Conservation (phyloP, 495 filamentous ascomycete species). For the Xylaria telfairii region DNA sequence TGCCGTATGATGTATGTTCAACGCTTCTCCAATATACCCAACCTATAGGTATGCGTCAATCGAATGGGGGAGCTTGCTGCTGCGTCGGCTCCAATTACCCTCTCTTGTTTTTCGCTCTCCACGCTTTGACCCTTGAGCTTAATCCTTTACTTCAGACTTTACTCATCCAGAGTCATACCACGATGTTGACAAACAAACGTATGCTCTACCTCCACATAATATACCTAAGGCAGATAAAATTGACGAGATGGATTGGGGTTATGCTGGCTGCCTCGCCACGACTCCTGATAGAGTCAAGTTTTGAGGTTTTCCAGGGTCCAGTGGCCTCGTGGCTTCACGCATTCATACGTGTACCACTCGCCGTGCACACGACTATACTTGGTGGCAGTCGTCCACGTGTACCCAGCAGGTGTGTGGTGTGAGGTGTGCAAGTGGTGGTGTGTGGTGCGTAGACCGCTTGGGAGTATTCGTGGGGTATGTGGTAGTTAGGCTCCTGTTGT, state of each 20-base stretch:
- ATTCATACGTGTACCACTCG: constrained; percentile 45
- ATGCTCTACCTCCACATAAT: constrained; percentile 27
- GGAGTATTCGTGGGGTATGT: constrained; percentile 42
- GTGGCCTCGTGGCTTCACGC: constrained; percentile 24
- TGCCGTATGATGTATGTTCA: constrained; percentile 33
- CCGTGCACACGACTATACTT: constrained; percentile 31
- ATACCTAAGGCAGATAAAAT: constrained; percentile 19
- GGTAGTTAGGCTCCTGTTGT: constrained; percentile 37
- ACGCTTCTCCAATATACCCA: constrained; percentile 31
- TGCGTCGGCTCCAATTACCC: constrained; percentile 21
- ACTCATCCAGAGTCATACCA: constrained; percentile 7
- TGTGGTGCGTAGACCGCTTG: constrained; percentile 29
- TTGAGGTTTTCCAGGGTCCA: constrained; percentile 23
- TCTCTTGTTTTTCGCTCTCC: constrained; percentile 8
- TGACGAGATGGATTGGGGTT: constrained; percentile 17
- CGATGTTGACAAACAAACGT: not conserved
- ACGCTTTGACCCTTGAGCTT: constrained; percentile 14
- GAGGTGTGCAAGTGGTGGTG: constrained; percentile 24
- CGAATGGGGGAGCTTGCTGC: constrained; percentile 8
- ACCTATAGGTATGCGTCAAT: constrained; percentile 25
- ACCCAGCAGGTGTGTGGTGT: constrained; percentile 24
- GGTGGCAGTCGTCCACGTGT: constrained; percentile 44
- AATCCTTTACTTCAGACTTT: constrained; percentile 2
- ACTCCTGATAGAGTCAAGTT: constrained; percentile 33
- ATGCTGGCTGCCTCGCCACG: constrained; percentile 32